Evolutionary conservation across 805 yeast genomes (phyloP).

Genomic region (Candida caryicola): DNA sequence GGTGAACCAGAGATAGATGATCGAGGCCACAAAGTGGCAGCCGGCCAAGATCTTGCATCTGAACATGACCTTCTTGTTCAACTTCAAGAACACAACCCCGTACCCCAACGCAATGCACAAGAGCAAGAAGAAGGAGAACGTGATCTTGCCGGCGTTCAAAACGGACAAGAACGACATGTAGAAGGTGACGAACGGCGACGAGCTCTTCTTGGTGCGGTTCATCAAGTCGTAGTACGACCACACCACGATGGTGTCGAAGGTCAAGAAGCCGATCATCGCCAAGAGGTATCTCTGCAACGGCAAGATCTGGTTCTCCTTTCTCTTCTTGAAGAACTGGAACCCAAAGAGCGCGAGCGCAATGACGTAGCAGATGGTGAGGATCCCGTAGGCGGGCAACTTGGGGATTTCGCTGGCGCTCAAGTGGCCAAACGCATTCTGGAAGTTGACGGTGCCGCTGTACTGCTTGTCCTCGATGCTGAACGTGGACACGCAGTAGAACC

Average conservation of each 20-base stretch:
- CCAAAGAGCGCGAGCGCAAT: slow-evolving; percentile 79
- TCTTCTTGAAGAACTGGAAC: slow-evolving; percentile 79
- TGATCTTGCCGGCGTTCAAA: slow-evolving; percentile 74
- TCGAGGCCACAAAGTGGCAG: slow-evolving; percentile 33
- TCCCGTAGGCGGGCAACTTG: slow-evolving; percentile 83
- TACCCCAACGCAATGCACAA: slow-evolving; percentile 87
- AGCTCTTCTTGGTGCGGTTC: slow-evolving; percentile 52
- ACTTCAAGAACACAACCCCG: slow-evolving; percentile 87
- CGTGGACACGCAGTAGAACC: slow-evolving; percentile 89
- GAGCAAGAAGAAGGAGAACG: slow-evolving; percentile 81
- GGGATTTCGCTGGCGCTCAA: slow-evolving; percentile 89
- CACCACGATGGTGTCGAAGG: slow-evolving; percentile 78
- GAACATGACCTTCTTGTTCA: slow-evolving; percentile 72
- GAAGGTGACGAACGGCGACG: slow-evolving; percentile 57
- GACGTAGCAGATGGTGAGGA: slow-evolving; percentile 78
- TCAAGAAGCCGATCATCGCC: slow-evolving; percentile 77
- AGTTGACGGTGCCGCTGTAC: slow-evolving; percentile 69
- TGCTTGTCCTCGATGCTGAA: slow-evolving; percentile 43
- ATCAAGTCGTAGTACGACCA: slow-evolving; percentile 90
- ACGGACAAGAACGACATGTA: slow-evolving; percentile 77
- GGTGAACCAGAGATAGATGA: slow-evolving; percentile 33
- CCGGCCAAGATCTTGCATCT: slow-evolving; percentile 46
- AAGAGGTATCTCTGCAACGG: slow-evolving; percentile 89
- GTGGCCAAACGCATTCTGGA: slow-evolving; percentile 90
- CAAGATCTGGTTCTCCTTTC: slow-evolving; percentile 69